These are phyloP conservation scores for Leccinum variicolor DNA, from an alignment of 768 basidiomycete genomes.

Conservation along the genomic window DNA sequence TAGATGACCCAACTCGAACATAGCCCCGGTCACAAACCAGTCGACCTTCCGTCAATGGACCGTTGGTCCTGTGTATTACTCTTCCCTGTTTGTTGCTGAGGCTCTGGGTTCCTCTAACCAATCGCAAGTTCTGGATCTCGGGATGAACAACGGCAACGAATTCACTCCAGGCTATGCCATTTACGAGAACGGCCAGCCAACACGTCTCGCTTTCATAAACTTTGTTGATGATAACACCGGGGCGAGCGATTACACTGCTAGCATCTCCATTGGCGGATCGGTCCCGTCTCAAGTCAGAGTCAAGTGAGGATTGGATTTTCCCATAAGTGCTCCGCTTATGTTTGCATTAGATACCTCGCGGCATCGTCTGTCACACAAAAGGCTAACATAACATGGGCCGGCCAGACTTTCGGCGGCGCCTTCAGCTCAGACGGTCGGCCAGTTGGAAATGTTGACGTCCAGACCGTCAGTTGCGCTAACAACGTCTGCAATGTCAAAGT, in stretches of 20 bases:
- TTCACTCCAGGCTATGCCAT: constrained; percentile 62
- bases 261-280: constrained; percentile 45
- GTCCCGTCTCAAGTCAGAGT: constrained; percentile 50
- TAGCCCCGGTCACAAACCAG: constrained; percentile 52
- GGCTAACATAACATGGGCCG: constrained; percentile 73
- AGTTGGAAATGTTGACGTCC: constrained; percentile 49
- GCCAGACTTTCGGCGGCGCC: constrained; percentile 62
- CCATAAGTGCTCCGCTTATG: background rate
- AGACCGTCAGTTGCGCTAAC: constrained; percentile 55
- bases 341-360: constrained; percentile 46
- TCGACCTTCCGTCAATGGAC: constrained; percentile 66
- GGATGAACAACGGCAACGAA: constrained; percentile 43
- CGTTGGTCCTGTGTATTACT: constrained; percentile 70
- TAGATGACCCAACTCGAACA: constrained; percentile 9
- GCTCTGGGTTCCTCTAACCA: constrained; percentile 59
- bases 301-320: constrained; percentile 36
- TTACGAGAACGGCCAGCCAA: constrained; percentile 65
- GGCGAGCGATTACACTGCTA: constrained; percentile 49
- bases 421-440: constrained; percentile 70
- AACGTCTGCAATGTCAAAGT: constrained; percentile 60
- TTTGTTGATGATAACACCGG: constrained; percentile 61
- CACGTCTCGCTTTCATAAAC: constrained; percentile 68
- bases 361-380: constrained; percentile 58
- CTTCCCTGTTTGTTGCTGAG: constrained; percentile 68
- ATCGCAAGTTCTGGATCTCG: constrained; percentile 66